Percentiles rank a stretch among this genome's conserved stretches.
Evolutionary conservation across 2,329 filamentous ascomycete species (phyloP).

Genomic region (Pestalotiopsis sp.): DNA sequence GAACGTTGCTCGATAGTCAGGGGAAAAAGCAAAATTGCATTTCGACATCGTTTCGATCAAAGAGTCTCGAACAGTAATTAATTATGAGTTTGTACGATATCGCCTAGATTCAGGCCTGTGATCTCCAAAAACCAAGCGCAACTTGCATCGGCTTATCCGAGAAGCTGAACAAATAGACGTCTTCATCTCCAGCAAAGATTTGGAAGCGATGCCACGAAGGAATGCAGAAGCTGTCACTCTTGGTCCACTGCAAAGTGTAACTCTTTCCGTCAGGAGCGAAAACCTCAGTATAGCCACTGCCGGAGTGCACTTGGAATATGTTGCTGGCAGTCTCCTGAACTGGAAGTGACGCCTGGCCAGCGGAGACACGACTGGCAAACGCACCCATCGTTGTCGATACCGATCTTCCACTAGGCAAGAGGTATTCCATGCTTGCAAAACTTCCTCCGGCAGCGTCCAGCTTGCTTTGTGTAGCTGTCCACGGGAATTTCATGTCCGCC

Average conservation of each 20-base stretch:
- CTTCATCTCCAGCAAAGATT: conserved; percentile 42
- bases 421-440: conserved; percentile 33
- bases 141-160: conserved; percentile 58
- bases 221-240: conserved; percentile 57
- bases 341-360: conserved; percentile 35
- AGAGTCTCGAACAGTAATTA: too few relatives aligned
- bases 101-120: conserved; percentile 25
- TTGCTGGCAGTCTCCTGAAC: conserved; percentile 53
- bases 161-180: conserved; percentile 55
- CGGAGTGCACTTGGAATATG: conserved; percentile 55
- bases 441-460: conserved; percentile 38
- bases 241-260: conserved; percentile 41
- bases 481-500: conserved; percentile 51
- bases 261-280: conserved; percentile 28
- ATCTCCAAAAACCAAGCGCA: conserved; percentile 52
- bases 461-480: conserved; percentile 44
- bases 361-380: conserved; percentile 45
- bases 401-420: conserved; percentile 31
- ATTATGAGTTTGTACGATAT: neutral
- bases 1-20: too few relatives aligned
- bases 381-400: conserved; percentile 50
- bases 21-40: too few relatives aligned
- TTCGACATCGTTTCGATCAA: too few relatives aligned
- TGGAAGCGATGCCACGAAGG: conserved; percentile 54
- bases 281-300: conserved; percentile 43